A percentile compares a stretch with the other conserved stretches of the same genome.
Conservation (phyloP, 108 stramenopile genomes). For the Fistulifera pelliculosa region DNA sequence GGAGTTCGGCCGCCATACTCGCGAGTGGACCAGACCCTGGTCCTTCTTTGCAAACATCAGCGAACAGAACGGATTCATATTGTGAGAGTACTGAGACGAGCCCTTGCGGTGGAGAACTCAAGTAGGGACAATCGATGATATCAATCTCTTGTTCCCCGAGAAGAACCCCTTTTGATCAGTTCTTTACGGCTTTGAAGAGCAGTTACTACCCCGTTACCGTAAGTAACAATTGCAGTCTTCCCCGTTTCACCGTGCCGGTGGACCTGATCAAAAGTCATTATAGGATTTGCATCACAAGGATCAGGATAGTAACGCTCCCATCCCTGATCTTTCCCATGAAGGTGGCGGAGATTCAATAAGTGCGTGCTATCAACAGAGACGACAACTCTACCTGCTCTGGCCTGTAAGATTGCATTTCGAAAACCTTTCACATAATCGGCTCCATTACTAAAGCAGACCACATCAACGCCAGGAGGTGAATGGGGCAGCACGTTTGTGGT, state of each 20-base stretch:
- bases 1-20: conserved; percentile 39
- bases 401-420: conserved; percentile 67
- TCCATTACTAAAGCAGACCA: conserved; percentile 80
- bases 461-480: conserved; percentile 81
- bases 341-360: conserved; percentile 64
- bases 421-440: conserved; percentile 72
- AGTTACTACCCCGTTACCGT: conserved; percentile 82
- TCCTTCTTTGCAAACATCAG: conserved; percentile 82
- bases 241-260: conserved; percentile 31
- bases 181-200: conserved; percentile 48
- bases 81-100: conserved; percentile 26
- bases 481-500: conserved; percentile 73
- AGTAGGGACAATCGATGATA: conserved; percentile 70
- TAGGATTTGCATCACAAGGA: conserved; percentile 14
- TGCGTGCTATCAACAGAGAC: conserved; percentile 73
- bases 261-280: conserved; percentile 53
- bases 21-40: conserved; percentile 63
- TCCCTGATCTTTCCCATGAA: conserved; percentile 51
- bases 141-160: conserved; percentile 36
- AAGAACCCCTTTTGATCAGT: conserved; percentile 19
- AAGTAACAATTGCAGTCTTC: conserved; percentile 55
- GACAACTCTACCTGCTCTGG: conserved; percentile 57
- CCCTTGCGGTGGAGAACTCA: conserved; percentile 52
- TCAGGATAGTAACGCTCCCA: conserved; percentile 60
- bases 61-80: conserved; percentile 63